Base-by-base conservation (phyloP, 1,284 basidiomycete species). In the Cystobasidiaceae sp. region DNA sequence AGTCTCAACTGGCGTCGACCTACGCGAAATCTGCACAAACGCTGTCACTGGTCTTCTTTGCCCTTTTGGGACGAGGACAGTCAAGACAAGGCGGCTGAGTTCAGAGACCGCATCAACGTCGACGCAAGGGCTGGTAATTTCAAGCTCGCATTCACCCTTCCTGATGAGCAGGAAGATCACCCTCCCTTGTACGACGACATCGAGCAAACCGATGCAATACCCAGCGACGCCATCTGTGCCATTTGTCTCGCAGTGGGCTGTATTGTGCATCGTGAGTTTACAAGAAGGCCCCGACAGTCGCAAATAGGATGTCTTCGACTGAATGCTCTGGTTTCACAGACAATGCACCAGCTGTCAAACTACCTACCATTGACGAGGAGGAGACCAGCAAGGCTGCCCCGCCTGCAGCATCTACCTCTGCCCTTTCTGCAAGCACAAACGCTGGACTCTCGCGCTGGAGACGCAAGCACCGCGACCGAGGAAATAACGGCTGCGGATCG, bases 41-140 rank as follows among this genome's bases (percentile, higher is more conserved):
- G 52, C 9, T 55, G 51, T 49, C 30, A 37, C 28, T n/a, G 55
- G 34, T 30, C 28, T 5, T 49, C 21, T 32, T n/a, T 64, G 28
- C 61, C 61, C n/a, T 64, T 55, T 37, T 64, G 45, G 15, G 61
- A 52, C 1, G 61, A 64, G 41, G 61, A 64, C 4, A 43, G 51
- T 17, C 56, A 64, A n/a, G 46, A 64, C 27, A 52, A 64, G n/a
- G 61, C 55, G 30, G 37, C 44, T 39, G 49, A 64, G 27, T 64
- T 64, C 33, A 55, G 52, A n/a, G 61, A 56, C 21, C n/a, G 51
- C 3, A 15, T 64, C 5, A 15, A 30, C 46, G 37, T 9, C 4
- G 54, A 56, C 41, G 25, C 41, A 13, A 56, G 39, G 45, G 32
- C 2, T 8, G 37, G 37, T 25, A 43, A 32, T 19, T 11, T 48